Evolutionary conservation across 2,329 filamentous ascomycete species (phyloP).

Genomic region (Alternaria novae-zelandiae): DNA sequence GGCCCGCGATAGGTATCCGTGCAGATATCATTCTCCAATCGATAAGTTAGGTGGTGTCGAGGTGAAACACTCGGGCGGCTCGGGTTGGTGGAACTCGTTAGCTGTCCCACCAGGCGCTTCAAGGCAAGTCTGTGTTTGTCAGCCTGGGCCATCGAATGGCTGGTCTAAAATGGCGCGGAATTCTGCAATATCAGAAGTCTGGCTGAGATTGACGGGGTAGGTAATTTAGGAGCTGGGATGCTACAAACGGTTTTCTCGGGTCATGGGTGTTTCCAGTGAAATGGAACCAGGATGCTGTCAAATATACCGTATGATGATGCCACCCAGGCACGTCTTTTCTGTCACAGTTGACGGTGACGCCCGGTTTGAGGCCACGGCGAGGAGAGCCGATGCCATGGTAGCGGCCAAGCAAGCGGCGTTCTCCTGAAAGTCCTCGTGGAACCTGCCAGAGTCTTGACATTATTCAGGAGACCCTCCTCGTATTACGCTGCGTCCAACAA

Average conservation of each 20-base stretch:
- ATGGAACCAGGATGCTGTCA: background rate
- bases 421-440: background rate
- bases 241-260: background rate
- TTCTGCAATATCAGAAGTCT: constrained; percentile 6
- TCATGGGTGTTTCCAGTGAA: background rate
- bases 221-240: background rate
- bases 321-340: background rate
- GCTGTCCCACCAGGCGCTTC: constrained; percentile 25
- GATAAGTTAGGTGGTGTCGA: constrained; percentile 14
- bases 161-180: background rate
- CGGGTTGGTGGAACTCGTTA: constrained; percentile 9
- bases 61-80: constrained; percentile 31
- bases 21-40: constrained; percentile 25
- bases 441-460: background rate
- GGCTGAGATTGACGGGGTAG: constrained; percentile 1
- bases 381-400: constrained; percentile 2
- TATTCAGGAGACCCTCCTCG: background rate
- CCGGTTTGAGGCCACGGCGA: background rate
- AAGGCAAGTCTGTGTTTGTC: constrained; percentile 16
- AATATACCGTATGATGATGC: background rate
- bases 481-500: constrained; percentile 3
- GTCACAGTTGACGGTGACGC: background rate
- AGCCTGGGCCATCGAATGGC: constrained; percentile 16
- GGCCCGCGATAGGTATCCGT: constrained; percentile 22
- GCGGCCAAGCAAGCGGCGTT: constrained; percentile 13